Evolutionary conservation across 2,329 filamentous ascomycete genomes (phyloP).

Genomic region (Incumbomyces delicatus): DNA sequence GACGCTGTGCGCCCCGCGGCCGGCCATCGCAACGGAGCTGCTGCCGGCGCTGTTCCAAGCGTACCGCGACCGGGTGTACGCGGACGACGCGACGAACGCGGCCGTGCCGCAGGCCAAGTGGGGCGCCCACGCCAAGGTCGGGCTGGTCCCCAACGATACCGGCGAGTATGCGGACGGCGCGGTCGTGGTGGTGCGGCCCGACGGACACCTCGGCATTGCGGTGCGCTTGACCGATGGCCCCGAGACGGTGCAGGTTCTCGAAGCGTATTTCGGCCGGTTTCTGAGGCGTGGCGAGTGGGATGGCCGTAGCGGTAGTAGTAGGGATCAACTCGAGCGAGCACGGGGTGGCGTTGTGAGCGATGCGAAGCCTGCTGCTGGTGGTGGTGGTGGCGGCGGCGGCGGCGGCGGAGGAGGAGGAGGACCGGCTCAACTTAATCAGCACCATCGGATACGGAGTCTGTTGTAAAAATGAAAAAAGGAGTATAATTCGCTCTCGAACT

Average conservation of each 20-base stretch:
- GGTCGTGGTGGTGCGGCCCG: conserved; percentile 73
- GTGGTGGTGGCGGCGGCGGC: no score
- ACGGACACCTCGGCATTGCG: conserved; percentile 76
- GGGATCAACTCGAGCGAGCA: neutral
- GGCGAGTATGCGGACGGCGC: conserved; percentile 43
- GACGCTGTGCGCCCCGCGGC: conserved; percentile 59
- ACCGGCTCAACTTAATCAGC: no score
- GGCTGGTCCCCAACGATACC: conserved; percentile 42
- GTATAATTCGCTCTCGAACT: no score
- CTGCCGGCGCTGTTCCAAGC: conserved; percentile 61
- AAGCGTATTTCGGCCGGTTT: conserved; percentile 71
- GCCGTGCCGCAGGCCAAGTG: conserved; percentile 60
- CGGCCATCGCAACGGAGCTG: conserved; percentile 62
- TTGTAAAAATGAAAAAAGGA: no score
- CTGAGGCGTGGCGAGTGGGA: conserved; percentile 46
- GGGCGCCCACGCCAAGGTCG: conserved; percentile 79
- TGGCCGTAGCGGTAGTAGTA: neutral
- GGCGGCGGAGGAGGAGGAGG: no score
- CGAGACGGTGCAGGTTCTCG: conserved; percentile 70
- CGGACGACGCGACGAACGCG: conserved; percentile 69
- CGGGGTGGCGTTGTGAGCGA: no score
- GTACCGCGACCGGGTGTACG: conserved; percentile 75
- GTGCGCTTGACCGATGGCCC: conserved; percentile 62
- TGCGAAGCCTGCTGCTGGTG: no score
- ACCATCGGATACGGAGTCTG: no score